Evolutionary conservation across 345 rosid species (phyloP).

Genomic region (Combretum micranthum): DNA sequence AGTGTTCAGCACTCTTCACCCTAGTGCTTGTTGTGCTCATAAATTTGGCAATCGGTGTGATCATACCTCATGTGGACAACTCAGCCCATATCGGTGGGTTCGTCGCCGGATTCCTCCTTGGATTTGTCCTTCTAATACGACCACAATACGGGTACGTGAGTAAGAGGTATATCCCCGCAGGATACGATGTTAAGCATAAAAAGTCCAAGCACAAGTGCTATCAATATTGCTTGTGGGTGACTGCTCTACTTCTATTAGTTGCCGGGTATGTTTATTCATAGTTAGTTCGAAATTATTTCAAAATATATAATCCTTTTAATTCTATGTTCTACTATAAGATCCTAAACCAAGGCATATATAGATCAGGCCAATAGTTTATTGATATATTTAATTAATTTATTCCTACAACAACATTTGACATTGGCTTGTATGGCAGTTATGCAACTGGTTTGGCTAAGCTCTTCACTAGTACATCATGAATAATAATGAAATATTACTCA

Average conservation of each 20-base stretch:
- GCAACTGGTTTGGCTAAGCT: conserved; percentile 41
- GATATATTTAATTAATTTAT: too few species aligned
- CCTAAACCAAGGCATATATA: too few species aligned
- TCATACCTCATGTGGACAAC: conserved; percentile 78
- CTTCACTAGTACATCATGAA: conserved; percentile 4
- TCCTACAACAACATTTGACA: too few species aligned
- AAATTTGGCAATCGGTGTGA: conserved; percentile 61
- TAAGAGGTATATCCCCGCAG: conserved; percentile 54
- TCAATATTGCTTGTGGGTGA: conserved; percentile 44
- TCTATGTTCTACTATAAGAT: too few species aligned
- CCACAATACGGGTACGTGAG: conserved; percentile 85
- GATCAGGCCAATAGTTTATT: too few species aligned
- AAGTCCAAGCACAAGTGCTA: conserved; percentile 58
- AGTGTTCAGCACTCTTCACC: conserved; percentile 65
- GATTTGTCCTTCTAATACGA: conserved; percentile 74
- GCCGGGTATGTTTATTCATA: too few species aligned
- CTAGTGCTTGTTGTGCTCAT: conserved; percentile 56
- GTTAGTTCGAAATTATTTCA: too few species aligned
- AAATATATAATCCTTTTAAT: too few species aligned
- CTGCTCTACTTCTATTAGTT: conserved; percentile 41
- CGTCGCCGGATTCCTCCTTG: conserved; percentile 64
- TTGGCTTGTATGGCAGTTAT: conserved; percentile 29
- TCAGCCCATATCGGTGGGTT: conserved; percentile 95
- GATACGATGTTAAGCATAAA: conserved; percentile 46
- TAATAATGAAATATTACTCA: too few species aligned